Base-by-base conservation (phyloP, 805 yeast species). In the Ogataea philodendri region DNA sequence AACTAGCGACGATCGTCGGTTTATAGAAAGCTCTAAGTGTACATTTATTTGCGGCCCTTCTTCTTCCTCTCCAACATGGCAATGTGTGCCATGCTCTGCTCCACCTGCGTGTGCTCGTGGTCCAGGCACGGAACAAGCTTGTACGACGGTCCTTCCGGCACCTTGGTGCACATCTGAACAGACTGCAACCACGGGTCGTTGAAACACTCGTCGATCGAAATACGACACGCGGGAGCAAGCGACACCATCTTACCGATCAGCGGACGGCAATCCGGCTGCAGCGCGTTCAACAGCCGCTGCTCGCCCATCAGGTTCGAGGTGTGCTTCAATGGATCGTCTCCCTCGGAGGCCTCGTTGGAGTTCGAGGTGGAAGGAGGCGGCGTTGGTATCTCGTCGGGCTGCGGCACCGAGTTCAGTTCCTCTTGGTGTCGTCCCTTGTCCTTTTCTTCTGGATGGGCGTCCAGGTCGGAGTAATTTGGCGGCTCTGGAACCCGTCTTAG, bases 11-110 rank as follows among this genome's bases (percentile, higher is more conserved):
- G 34, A 31, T 31, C 27, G 34, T n/a, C 34, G 27, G 11, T n/a
- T 16, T 22, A 15, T 22, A 24, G 16, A 23, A 15, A 19, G n/a
- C 13, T 17, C 9, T 23, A 28, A 14, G 17, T n/a, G 23, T 16
- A 23, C 29, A 9, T 35, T 36, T 15, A 44, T 42, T 40, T 44
- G 39, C 31, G 45, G 22, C 39, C 32, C 55, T 74, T 66, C 65
- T 85, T 89, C 56, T 80, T 84, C 68, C 80, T 84, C 56, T 89
- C 97, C 47, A 89, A 72, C 41, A 89, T 82, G 8, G 97, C 96
- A 63, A 89, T 89, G 59, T 89, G 97, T 0, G 97, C 97, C 50
- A 86, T 95, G 42, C 86, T 80, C 57, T 85, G 95, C 49, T 88
- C 96, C 32, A 89, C 97, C 46, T 76, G 76, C 2, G 96, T 86